A percentile compares a stretch with the other conserved stretches of the same genome.
phyloP scores from a whole-genome alignment of 148 eudicot genomes.

The Rhododendron henanense region DNA sequence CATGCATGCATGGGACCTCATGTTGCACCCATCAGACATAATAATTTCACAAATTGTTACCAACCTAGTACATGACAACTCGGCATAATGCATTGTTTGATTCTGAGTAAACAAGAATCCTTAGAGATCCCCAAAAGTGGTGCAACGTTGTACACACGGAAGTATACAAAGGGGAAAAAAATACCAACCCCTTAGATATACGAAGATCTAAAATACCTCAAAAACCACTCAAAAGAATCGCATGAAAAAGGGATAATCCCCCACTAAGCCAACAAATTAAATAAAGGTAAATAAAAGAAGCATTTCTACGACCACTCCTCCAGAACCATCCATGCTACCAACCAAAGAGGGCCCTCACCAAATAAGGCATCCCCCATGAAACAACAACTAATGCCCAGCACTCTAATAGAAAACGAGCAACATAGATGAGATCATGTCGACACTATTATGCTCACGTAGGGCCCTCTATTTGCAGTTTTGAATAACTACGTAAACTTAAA shows the following conservation, averaged over 20 bases:
- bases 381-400: neutral
- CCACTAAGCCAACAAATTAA: neutral
- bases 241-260: neutral
- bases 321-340: neutral
- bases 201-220: neutral
- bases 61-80: neutral
- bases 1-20: neutral
- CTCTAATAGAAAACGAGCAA: neutral
- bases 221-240: neutral
- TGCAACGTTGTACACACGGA: neutral
- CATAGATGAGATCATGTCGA: neutral
- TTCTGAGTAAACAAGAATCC: neutral
- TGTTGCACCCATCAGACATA: neutral
- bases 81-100: neutral
- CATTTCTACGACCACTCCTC: neutral
- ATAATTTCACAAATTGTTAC: neutral
- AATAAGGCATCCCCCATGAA: neutral
- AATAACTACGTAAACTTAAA: neutral
- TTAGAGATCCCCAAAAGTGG: neutral
- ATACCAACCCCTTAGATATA: neutral
- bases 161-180: neutral
- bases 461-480: neutral
- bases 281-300: neutral
- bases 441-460: neutral
- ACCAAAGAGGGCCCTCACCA: slow-evolving; percentile 3